Evolutionary conservation across 192 early-diverging fungal species (phyloP), one percentile per base, ranked within the genome.

Genomic region (Jimgerdemannia flammicorona): DNA sequence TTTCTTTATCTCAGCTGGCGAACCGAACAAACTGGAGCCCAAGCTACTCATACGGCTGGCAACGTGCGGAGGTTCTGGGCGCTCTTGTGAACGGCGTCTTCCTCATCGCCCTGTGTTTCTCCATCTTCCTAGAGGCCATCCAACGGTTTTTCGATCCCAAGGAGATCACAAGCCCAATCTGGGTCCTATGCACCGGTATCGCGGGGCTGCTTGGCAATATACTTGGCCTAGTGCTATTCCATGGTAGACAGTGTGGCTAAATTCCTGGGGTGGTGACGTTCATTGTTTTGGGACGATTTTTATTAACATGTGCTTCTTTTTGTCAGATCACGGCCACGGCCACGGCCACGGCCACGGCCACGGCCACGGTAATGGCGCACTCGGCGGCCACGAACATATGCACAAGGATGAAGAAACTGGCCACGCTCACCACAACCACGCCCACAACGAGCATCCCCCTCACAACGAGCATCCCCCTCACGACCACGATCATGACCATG

Each of bases 81-180:
- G 96, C 95, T n/a, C 87, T 98, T 3, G 87, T 95, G 64, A 98
- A 97, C 77, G 94, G 94, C 41, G 94, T 97, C 66, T 92, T 95
- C 49, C 78, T 98, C n/a, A 81, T 98, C 9, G 93, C 94, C 10
- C 89, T 98, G 9, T 98, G 95, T 77, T 90, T 97, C 78, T 94
- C 93, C 9, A 94, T 98, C 71, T 84, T 95, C 70, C 85, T 98
- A 41, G 92, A 96, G 54, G 93, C 93, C 4, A 88, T 97, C 40
- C 86, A 98, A 79, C 87, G 96, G 7, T 95, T 95, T 78, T 83
- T 93, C 69, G 77, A 81, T 3, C 89, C 90, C 11, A 83, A 91
- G 73, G 90, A 85, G 59, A 88, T 98, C 40, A 85, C 86, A 10
- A 85, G 89, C 68, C 95, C 95, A 9, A 78, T 85, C 43, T 75